phyloP scores from a whole-genome alignment of 2,329 filamentous ascomycete genomes.

The Plenodomus tracheiphilus region DNA sequence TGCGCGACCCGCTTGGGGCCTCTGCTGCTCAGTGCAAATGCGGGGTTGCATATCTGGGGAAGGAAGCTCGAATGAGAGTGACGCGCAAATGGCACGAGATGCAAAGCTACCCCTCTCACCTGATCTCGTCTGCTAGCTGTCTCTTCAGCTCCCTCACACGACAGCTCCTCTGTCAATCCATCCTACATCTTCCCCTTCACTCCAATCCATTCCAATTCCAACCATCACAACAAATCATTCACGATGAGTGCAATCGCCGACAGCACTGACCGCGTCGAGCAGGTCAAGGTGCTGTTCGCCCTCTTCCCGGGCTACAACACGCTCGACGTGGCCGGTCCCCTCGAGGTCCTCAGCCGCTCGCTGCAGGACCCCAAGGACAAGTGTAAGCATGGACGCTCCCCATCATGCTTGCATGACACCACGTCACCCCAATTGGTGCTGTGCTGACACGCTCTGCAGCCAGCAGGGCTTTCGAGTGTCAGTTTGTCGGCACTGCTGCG shows the following conservation, averaged over 20 bases:
- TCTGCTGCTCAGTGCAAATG: constrained; percentile 20
- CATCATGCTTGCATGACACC: background rate
- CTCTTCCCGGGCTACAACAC: constrained; percentile 61
- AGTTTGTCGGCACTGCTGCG: constrained; percentile 52
- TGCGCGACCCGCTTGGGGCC: constrained; percentile 15
- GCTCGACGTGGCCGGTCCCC: constrained; percentile 60
- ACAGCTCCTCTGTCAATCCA: constrained; percentile 21
- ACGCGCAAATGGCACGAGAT: constrained; percentile 27
- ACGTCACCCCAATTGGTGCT: constrained; percentile 3
- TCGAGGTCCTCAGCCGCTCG: constrained; percentile 60
- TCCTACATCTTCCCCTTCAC: constrained; percentile 16
- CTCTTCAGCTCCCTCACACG: constrained; percentile 20
- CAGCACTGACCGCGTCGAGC: constrained; percentile 54
- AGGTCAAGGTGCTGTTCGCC: constrained; percentile 65
- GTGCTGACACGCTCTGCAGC: constrained; percentile 43
- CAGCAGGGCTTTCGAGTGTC: constrained; percentile 58
- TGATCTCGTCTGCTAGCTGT: constrained; percentile 14
- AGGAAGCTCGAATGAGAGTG: constrained; percentile 20
- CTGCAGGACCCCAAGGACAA: constrained; percentile 58
- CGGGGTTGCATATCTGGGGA: constrained; percentile 32
- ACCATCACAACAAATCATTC: constrained; percentile 24
- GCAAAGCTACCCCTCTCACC: constrained; percentile 24
- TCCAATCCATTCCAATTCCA: constrained; percentile 19
- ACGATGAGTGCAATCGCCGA: constrained; percentile 48
- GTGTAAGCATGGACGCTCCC: constrained; percentile 39